A percentile compares a stretch with the other conserved stretches of the same genome.
Evolutionary conservation across 2,329 filamentous ascomycete genomes (phyloP).

Genomic region (Penicillium decumbens): DNA sequence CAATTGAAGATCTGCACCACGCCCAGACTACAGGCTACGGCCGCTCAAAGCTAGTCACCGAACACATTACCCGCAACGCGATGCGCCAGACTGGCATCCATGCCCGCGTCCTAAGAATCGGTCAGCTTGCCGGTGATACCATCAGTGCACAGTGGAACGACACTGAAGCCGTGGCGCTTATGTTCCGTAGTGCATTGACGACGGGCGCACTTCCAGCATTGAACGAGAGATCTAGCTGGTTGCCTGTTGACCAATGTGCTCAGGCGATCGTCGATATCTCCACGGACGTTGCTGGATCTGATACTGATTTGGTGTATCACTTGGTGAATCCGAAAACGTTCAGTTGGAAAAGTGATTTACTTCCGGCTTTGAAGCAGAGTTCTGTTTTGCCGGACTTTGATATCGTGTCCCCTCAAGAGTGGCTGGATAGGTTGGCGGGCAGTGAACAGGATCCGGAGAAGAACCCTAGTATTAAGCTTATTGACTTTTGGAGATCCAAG

Average conservation of each 20-base stretch:
- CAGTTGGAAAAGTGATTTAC: conserved; percentile 34
- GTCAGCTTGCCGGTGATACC: conserved; percentile 36
- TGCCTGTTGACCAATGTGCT: conserved; percentile 43
- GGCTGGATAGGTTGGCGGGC: conserved; percentile 35
- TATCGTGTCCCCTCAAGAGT: conserved; percentile 29
- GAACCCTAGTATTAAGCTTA: conserved; percentile 52
- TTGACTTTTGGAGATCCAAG: conserved; percentile 52
- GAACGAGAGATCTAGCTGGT: conserved; percentile 43
- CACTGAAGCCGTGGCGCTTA: conserved; percentile 47
- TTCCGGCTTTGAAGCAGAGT: conserved; percentile 28
- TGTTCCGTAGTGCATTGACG: conserved; percentile 47
- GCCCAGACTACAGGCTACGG: conserved; percentile 45
- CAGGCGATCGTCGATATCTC: conserved; percentile 36
- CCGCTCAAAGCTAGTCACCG: conserved; percentile 39
- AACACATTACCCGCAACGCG: conserved; percentile 34
- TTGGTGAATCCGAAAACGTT: conserved; percentile 48
- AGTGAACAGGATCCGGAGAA: conserved; percentile 47
- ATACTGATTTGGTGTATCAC: conserved; percentile 44
- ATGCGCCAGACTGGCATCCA: conserved; percentile 23
- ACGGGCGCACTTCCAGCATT: conserved; percentile 46
- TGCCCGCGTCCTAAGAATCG: conserved; percentile 34
- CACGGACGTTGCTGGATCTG: conserved; percentile 16
- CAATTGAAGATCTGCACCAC: conserved; percentile 34
- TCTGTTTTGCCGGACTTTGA: conserved; percentile 31
- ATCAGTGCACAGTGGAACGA: conserved; percentile 23